A percentile compares a stretch with the other conserved stretches of the same genome.
These are phyloP conservation scores for Aspergillus funiculosus DNA, from an alignment of 495 filamentous ascomycete species.

Conservation along the genomic window DNA sequence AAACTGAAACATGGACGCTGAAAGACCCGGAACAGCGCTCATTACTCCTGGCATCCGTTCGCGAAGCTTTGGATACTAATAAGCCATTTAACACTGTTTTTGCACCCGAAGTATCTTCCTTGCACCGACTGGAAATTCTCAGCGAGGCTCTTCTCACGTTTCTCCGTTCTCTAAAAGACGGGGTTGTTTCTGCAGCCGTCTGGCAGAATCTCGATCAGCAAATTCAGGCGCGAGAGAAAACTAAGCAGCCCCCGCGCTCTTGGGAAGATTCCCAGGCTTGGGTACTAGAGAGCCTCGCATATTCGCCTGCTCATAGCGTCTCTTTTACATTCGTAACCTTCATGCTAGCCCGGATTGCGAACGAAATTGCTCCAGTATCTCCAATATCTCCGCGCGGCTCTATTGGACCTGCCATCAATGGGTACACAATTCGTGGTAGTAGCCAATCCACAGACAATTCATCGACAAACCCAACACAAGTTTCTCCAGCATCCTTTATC, in stretches of 20 bases:
- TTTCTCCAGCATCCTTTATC: conserved; percentile 30
- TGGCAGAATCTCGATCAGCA: conserved; percentile 67
- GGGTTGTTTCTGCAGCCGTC: conserved; percentile 59
- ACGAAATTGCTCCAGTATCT: conserved; percentile 39
- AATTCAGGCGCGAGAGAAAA: conserved; percentile 47
- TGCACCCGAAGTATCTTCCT: conserved; percentile 48
- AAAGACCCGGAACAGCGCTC: conserved; percentile 30
- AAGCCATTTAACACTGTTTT: conserved; percentile 52
- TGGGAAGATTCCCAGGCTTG: conserved; percentile 61
- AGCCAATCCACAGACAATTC: conserved; percentile 7
- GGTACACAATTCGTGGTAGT: not conserved
- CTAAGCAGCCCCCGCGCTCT: conserved; percentile 37
- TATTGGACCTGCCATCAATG: conserved; percentile 5
- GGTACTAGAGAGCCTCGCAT: conserved; percentile 66
- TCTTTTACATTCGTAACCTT: conserved; percentile 81
- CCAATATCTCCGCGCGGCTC: conserved; percentile 15
- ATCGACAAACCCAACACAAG: conserved; percentile 11
- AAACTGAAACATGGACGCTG: conserved; percentile 45
- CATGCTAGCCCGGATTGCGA: conserved; percentile 56
- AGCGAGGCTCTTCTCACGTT: conserved; percentile 64
- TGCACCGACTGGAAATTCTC: conserved; percentile 65
- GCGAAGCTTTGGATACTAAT: conserved; percentile 68
- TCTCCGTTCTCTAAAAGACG: conserved; percentile 65
- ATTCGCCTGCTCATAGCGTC: conserved; percentile 70
- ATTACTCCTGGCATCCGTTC: conserved; percentile 36